Base-by-base conservation (phyloP, 2,329 filamentous ascomycete species). In the Byssoonygena ceratinophila region DNA sequence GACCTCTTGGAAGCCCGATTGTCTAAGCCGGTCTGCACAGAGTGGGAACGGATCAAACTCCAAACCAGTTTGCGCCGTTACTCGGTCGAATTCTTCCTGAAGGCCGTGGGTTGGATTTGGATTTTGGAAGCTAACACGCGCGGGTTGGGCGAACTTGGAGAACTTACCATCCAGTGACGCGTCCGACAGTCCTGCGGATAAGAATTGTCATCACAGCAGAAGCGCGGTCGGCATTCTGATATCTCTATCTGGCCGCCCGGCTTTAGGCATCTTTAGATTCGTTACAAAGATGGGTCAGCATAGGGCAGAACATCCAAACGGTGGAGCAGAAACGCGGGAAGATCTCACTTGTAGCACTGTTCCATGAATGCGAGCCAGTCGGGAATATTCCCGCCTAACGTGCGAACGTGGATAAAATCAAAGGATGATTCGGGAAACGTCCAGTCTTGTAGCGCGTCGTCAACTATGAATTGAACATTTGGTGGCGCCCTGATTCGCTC, bases 371-470 rank as follows among this genome's bases (percentile, higher is more conserved):
- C 66, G 2, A 68, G 67, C 63, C 78, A 80, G 58, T 83, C 71
- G n/a, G 70, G 66, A 37, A 84, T 71, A 27, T 74, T 71, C 23
- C 72, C 73, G 57, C 70, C 59, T 71, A 78, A 70, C 68, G 75
- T 60, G 61, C 74, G 59, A 66, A 72, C 59, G 73, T 76, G 70
- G 73, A 83, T 74, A 56, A 77, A 73, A 61, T 83, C 79, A 60
- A 78, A 81, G 12, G 63, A 64, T 12, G 54, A 25, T 50, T 75
- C 68, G 3, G 70, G 65, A 46, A 76, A 78, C 23, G 73, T 64
- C 81, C 81, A 84, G 7, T 77, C 72, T 44, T 76, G 71, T 57
- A 82, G 78, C 47, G 76, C 74, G 60, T 84, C 80, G 59, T 84
- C 81, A 8, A 84, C 73, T 54, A 81, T 69, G 66, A 83, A 83